These are phyloP conservation scores for Daldinia decipiens DNA, from an alignment of 495 filamentous ascomycete species.

Conservation along the genomic window DNA sequence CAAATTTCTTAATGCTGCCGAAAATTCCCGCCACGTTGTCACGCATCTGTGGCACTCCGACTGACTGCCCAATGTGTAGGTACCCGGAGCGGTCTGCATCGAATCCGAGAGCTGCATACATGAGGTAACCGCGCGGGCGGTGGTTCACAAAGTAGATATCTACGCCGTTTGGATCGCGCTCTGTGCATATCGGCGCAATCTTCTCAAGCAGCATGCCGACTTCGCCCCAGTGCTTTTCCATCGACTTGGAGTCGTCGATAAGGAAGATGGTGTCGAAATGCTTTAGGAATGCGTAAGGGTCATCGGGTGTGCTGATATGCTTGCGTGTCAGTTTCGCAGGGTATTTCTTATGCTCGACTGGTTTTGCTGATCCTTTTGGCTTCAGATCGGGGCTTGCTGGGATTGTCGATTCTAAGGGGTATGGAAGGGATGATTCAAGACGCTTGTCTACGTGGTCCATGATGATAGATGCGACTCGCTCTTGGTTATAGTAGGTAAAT, in stretches of 20 bases:
- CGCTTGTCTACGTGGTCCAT: background rate
- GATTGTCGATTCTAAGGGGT: slow-evolving; percentile 10
- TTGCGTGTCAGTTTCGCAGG: slow-evolving; percentile 13
- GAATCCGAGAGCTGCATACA: slow-evolving; percentile 49
- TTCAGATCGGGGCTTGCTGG: background rate
- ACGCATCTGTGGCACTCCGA: slow-evolving; percentile 63
- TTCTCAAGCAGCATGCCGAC: slow-evolving; percentile 72
- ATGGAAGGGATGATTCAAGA: background rate
- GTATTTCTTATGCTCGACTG: background rate
- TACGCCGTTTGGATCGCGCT: slow-evolving; percentile 79
- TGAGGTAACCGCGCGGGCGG: slow-evolving; percentile 46
- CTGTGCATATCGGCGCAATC: slow-evolving; percentile 80
- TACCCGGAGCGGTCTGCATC: slow-evolving; percentile 63
- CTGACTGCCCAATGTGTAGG: slow-evolving; percentile 69
- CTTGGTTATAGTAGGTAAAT: too few species aligned
- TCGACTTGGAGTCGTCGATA: slow-evolving; percentile 88
- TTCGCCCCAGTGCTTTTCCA: slow-evolving; percentile 80
- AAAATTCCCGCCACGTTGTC: slow-evolving; percentile 67
- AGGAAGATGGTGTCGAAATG: slow-evolving; percentile 87
- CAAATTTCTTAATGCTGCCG: slow-evolving; percentile 39
- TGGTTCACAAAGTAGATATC: slow-evolving; percentile 87
- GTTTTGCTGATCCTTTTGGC: background rate
- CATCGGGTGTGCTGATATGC: slow-evolving; percentile 49
- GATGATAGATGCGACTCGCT: background rate
- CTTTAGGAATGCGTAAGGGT: slow-evolving; percentile 78